Conservation (phyloP, 345 rosid genomes). For the Lumnitzera racemosa region DNA sequence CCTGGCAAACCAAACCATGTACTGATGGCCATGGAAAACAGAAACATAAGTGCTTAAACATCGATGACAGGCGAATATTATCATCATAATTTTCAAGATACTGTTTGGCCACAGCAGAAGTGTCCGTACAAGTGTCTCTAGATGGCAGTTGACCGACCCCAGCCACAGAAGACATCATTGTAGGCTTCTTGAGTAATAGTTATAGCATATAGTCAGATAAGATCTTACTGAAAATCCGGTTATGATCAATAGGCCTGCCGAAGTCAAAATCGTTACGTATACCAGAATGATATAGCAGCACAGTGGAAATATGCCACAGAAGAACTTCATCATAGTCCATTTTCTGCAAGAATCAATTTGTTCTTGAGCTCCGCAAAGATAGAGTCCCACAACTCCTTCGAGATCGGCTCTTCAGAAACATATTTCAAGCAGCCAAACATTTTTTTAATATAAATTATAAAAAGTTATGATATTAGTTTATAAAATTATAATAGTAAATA, state of each 20-base stretch:
- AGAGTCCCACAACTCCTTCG: conserved; percentile 35
- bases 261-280: too few species aligned
- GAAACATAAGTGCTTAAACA: too few species aligned
- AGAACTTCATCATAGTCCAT: conserved; percentile 46
- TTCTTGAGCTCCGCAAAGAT: conserved; percentile 27
- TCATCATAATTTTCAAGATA: too few species aligned
- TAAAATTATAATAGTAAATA: too few species aligned
- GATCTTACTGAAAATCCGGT: conserved; percentile 2
- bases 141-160: not conserved
- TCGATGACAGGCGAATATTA: too few species aligned
- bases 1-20: too few species aligned
- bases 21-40: too few species aligned
- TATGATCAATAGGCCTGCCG: too few species aligned
- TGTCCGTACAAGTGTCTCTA: conserved; percentile 4
- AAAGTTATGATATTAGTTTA: not conserved
- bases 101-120: too few species aligned
- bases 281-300: conserved; percentile 15
- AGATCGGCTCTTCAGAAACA: conserved; percentile 25
- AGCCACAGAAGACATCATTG: conserved; percentile 7
- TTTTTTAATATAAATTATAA: conserved; percentile 5
- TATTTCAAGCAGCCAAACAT: conserved; percentile 18
- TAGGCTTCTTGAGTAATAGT: not conserved
- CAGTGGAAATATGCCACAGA: conserved; percentile 46
- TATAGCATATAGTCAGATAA: conserved; percentile 6
- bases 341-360: conserved; percentile 26